Percentiles rank a stretch among this genome's conserved stretches.
Conservation (phyloP, 257 asterid species). For the Solanum chilense region DNA sequence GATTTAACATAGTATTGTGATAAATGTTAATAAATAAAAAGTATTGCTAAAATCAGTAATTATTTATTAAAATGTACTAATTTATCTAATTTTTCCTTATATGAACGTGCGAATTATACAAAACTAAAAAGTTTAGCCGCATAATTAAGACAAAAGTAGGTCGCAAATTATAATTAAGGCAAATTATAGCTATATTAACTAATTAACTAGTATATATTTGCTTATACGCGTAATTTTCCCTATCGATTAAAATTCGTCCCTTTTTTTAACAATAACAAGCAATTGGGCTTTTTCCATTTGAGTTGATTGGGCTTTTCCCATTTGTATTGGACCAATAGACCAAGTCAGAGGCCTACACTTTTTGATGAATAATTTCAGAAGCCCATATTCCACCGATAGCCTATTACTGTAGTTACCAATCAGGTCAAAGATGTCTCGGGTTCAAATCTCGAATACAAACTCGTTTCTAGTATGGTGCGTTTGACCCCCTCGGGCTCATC, state of each 20-base stretch:
- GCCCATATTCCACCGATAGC: background rate
- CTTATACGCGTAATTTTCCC: too few species aligned
- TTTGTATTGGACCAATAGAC: background rate
- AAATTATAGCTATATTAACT: too few species aligned
- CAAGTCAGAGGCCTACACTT: background rate
- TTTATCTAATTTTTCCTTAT: too few species aligned
- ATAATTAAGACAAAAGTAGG: too few species aligned
- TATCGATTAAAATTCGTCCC: background rate
- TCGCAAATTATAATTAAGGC: rapidly evolving
- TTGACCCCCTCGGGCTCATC: background rate
- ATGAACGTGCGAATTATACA: too few species aligned
- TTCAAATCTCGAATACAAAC: rapidly evolving
- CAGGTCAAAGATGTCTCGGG: rapidly evolving
- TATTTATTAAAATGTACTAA: too few species aligned
- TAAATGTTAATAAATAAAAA: too few species aligned
- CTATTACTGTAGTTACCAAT: background rate
- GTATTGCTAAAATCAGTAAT: too few species aligned
- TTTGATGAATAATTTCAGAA: background rate
- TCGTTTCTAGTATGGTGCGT: background rate
- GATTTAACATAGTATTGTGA: too few species aligned
- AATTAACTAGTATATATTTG: too few species aligned
- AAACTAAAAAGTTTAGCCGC: too few species aligned
- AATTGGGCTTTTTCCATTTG: background rate
- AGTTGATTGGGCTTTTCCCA: background rate
- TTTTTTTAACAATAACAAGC: background rate